A percentile compares a stretch with the other conserved stretches of the same genome.
phyloP scores from a whole-genome alignment of 148 eudicot genomes.

The Hydrangea macrophylla region DNA sequence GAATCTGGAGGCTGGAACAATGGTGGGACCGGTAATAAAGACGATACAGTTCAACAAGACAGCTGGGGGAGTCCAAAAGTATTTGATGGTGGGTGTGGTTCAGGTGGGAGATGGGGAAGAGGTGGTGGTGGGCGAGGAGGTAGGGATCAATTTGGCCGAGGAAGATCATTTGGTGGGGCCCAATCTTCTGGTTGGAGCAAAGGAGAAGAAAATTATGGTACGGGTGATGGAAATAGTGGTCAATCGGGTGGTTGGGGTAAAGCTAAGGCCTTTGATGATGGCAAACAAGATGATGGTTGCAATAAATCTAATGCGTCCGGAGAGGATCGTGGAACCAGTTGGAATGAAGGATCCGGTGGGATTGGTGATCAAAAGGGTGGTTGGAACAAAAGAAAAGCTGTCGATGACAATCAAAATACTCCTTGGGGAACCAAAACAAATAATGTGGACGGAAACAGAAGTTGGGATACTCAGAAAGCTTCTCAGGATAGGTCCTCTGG shows the following conservation, averaged over 20 bases:
- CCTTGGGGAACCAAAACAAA: background rate
- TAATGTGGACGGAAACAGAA: background rate
- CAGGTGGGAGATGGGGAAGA: conserved; percentile 45
- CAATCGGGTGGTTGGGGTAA: conserved; percentile 24
- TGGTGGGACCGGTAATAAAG: background rate
- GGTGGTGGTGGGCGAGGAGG: conserved; percentile 26
- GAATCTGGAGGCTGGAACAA: conserved; percentile 8
- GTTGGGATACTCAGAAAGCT: background rate
- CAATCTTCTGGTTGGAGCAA: conserved; percentile 25
- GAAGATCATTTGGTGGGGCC: conserved; percentile 34
- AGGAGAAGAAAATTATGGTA: conserved; percentile 14
- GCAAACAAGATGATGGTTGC: background rate
- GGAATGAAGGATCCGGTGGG: background rate
- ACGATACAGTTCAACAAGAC: conserved; percentile 1
- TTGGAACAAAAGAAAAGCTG: conserved; percentile 2
- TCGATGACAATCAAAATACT: background rate
- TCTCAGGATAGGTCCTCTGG: background rate
- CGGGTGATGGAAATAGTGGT: conserved; percentile 13
- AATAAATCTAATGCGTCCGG: background rate
- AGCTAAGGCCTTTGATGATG: conserved; percentile 11
- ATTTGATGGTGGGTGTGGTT: conserved; percentile 32
- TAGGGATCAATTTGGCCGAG: conserved; percentile 25
- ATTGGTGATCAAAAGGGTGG: background rate
- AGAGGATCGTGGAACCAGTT: background rate
- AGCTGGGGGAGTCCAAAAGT: conserved; percentile 11